Base-by-base conservation (phyloP, 805 yeast genomes). In the Komagataella ulmi region DNA sequence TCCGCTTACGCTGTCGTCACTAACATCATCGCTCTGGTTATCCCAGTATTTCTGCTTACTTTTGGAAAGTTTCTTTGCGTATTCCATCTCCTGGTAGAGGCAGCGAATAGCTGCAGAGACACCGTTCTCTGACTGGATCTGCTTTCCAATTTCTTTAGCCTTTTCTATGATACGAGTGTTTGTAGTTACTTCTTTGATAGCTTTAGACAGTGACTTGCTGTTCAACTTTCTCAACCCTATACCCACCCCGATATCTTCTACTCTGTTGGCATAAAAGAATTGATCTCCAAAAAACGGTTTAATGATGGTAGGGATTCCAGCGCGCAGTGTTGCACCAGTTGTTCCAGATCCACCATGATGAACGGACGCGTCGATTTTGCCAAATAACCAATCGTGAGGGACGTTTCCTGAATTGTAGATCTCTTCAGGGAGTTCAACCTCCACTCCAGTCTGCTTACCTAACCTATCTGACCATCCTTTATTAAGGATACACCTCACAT, bases 301-400 rank as follows among this genome's bases (percentile, higher is more conserved):
- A 58, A 91, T 80, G 40, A 91, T 76, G 0, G 96, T 88, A 1
- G 98, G 97, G 36, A 85, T 65, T 0, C 98, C 98, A 12, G 86
- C 84, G 55, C 90, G 72, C 51, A 91, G 64, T 2, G 95, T 77
- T 0, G 97, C 96, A 6, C 98, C 98, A 0, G 97, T 91, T 0
- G 97, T 88, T 1, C 98, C 98, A 0, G 96, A 84, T 0, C 98
- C 98, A 45, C 98, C 98, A 63, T 91, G 98, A 63, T 91, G 98
- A 3, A 91, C 97, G 0, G 96, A 96, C 0, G 91, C 97, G 66
- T 91, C 96, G 47, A 91, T 71, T 54, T 79, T 80, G 0, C 91
- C 85, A 66, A 91, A 91, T 44, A 91, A 69, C 98, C 98, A 91
- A 62, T 89, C 96, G 63, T 91, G 98, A 0, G 97, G 96, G 12